Conservation (phyloP, 768 basidiomycete genomes). For the Exsudoporus frostii region DNA sequence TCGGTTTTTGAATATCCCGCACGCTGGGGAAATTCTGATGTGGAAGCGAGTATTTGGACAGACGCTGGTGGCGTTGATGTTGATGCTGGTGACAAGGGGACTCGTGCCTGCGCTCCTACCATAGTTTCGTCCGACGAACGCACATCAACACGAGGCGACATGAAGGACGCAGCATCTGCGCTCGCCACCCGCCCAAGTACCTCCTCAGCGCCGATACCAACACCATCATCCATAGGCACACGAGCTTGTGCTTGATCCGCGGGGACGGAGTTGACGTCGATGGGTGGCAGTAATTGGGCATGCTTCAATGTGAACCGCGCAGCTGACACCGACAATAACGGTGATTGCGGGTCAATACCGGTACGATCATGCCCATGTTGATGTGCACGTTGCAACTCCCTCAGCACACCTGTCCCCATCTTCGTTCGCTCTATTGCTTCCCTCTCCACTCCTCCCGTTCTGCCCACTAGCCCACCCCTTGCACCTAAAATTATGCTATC, state of each 20-base stretch:
- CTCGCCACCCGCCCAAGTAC: constrained; percentile 15
- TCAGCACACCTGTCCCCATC: constrained; percentile 14
- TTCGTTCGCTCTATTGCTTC: constrained; percentile 29
- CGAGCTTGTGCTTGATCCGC: constrained; percentile 18
- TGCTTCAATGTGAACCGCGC: constrained; percentile 6
- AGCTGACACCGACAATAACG: constrained; percentile 16
- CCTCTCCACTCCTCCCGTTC: constrained; percentile 30
- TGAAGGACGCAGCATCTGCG: constrained; percentile 17
- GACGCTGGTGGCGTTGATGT: constrained; percentile 14
- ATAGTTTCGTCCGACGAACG: constrained; percentile 9
- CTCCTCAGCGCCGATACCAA: constrained; percentile 16
- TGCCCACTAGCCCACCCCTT: constrained; percentile 17
- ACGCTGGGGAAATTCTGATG: not conserved
- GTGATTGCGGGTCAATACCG: constrained; percentile 26
- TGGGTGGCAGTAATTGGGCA: constrained; percentile 13
- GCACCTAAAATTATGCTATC: constrained; percentile 6
- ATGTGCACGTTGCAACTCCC: constrained; percentile 24
- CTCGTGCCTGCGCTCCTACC: constrained; percentile 13
- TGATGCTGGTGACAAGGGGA: constrained; percentile 2
- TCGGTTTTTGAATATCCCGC: constrained; percentile 1
- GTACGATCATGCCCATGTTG: constrained; percentile 17
- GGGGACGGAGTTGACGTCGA: constrained; percentile 20
- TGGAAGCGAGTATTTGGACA: constrained; percentile 6
- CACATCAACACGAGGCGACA: constrained; percentile 27
- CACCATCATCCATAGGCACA: constrained; percentile 19